Base-by-base conservation (phyloP, 345 rosid species). In the Bruguiera parviflora region DNA sequence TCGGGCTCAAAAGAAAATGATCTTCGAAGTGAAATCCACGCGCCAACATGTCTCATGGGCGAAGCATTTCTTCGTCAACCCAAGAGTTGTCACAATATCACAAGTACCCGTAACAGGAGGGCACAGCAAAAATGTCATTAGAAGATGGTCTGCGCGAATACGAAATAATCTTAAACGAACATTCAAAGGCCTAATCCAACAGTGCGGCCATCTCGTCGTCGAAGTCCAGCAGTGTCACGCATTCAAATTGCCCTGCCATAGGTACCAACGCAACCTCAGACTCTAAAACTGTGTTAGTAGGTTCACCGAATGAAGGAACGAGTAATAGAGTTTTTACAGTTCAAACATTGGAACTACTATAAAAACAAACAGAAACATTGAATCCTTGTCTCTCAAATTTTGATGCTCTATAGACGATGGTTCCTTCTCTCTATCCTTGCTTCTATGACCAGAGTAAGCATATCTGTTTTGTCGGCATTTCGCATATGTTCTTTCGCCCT, bases 181-280 rank as follows among this genome's bases (percentile, higher is more conserved):
- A 70, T 75, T 86, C 75, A 92, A 64, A 95, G 98, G 73, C 98
- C 99, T 79, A 95, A 83, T 37, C 99, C 99, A 51, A 95, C 96
- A 0, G 99, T 92, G 53, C 96, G 92, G 46, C 97, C 99, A 63
- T 95, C 99, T 81, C 96, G 84, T 74, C 96, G 83, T 49, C 96
- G 89, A 52, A 95, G 86, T 51, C 96, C 94, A 15, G 96, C 96
- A 15, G 98, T 88, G 78, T 95, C 83, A 92, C 60, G 55, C 58
- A 60, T 70, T 81, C 69, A 63, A 70, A 4, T 85, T 85, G 65
- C 95, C 91, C 79, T n/a, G 87, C 92, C 88, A 89, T 86, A 88
- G 80, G 98, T 81, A 91, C 98, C 95, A 83, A 83, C 81, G 92
- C 97, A 88, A 85, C 85, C 98, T 94, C 97, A 91, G 98, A 83